Base-by-base conservation (phyloP, 805 yeast genomes). In the Saccharomycopsis sp. region DNA sequence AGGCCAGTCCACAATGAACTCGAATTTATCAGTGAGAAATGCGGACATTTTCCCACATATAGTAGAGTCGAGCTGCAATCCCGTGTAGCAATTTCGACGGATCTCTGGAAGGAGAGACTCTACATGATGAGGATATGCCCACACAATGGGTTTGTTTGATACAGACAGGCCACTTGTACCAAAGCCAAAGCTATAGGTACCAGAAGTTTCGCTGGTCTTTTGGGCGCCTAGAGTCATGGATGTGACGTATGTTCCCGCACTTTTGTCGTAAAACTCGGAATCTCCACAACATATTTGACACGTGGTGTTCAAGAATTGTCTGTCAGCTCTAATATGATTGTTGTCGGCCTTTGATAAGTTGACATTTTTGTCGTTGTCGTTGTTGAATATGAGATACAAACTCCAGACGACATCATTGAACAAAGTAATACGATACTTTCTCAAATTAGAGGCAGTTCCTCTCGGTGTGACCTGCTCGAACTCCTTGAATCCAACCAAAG, bases 211-310 rank as follows among this genome's bases (percentile, higher is more conserved):
- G 24, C 73, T 71, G 15, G 76, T 63, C 23, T 76, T 67, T 56
- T 87, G 89, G 18, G 83, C 84, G 37, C 74, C 75, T 14, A 84
- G 62, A 0, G 75, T 63, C 24, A 79, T 82, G 34, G 73, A 75
- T 1, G 77, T 76, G 2, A 79, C 81, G 66, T 84, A 87, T 63
- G 76, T 72, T 47, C 95, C 95, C 47, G 94, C 91, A 20, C 87
- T 82, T 50, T 72, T 63, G 67, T 85, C 91, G 66, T 84, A 83
- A 61, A 68, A 71, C 5, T 72, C 67, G 23, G 77, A 80, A 52
- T 68, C 77, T 8, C 81, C 82, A 57, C 81, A 75, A 9, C 82
- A 81, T 34, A 85, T 62, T 34, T 69, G 67, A 5, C 65, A 67
- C 24, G 82, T 76, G 8, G 82, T 73, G 69, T 70, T 84, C 87